Conservation (phyloP, 495 filamentous ascomycete genomes). For the Sabuloglossum arenarium region DNA sequence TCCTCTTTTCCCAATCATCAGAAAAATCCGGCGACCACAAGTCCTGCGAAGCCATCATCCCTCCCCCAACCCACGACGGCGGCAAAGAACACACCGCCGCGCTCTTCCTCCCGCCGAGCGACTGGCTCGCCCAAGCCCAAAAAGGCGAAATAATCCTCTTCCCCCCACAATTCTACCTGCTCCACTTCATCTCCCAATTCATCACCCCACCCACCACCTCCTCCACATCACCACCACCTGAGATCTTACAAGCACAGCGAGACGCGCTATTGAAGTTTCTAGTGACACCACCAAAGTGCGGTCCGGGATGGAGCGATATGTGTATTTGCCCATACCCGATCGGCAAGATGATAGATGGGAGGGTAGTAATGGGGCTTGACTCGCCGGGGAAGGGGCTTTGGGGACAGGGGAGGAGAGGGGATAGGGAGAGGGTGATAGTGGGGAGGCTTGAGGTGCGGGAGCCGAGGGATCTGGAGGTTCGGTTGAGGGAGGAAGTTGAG, state of each 20-base stretch:
- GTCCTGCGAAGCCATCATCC: constrained; percentile 19
- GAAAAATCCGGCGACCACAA: constrained; percentile 6
- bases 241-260: constrained; percentile 32
- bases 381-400: constrained; percentile 52
- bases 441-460: constrained; percentile 30
- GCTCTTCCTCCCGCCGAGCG: constrained; percentile 42
- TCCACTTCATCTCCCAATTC: constrained; percentile 42
- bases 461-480: constrained; percentile 31
- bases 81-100: constrained; percentile 72
- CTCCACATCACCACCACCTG: constrained; percentile 14
- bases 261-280: constrained; percentile 21
- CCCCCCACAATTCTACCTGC: constrained; percentile 73
- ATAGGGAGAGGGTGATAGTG: constrained; percentile 51
- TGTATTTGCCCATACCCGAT: constrained; percentile 49
- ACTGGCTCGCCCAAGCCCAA: constrained; percentile 44
- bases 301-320: constrained; percentile 53
- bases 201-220: constrained; percentile 23
- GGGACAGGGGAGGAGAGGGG: constrained; percentile 38
- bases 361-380: constrained; percentile 44
- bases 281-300: constrained; percentile 21
- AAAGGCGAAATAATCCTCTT: constrained; percentile 59
- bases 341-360: constrained; percentile 30
- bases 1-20: not conserved
- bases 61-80: constrained; percentile 62
- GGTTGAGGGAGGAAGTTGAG: constrained; percentile 29